Percentiles rank a stretch among this genome's conserved stretches.
These are phyloP conservation scores for Nemania abortiva DNA, from an alignment of 2,329 filamentous ascomycete genomes.

Conservation along the genomic window DNA sequence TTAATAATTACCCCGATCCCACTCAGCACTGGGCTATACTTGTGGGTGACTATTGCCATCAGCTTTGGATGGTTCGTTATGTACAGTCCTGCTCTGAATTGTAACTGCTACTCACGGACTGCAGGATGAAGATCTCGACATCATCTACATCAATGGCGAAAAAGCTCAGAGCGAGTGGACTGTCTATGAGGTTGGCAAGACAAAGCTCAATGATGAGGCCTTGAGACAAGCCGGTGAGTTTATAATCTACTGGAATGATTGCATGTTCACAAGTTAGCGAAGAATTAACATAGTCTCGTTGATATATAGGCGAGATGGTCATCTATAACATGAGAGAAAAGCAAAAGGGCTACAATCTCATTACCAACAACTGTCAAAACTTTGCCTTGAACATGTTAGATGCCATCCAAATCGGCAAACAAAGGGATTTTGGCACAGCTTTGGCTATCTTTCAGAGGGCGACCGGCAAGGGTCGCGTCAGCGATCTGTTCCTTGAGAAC, in stretches of 20 bases:
- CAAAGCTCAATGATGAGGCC: slow-evolving; percentile 39
- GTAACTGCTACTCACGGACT: slow-evolving; percentile 26
- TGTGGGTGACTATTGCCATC: slow-evolving; percentile 41
- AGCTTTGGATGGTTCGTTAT: slow-evolving; percentile 42
- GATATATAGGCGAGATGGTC: slow-evolving; percentile 38
- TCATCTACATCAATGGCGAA: slow-evolving; percentile 40
- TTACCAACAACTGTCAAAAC: slow-evolving; percentile 42
- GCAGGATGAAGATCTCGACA: slow-evolving; percentile 40
- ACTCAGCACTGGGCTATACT: slow-evolving; percentile 42
- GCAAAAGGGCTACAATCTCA: slow-evolving; percentile 41
- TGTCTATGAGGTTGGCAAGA: slow-evolving; percentile 39
- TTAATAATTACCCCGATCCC: slow-evolving; percentile 40
- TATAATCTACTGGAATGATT: not conserved
- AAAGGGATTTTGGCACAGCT: slow-evolving; percentile 38
- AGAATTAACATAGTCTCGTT: slow-evolving; percentile 20
- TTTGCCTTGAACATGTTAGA: slow-evolving; percentile 41
- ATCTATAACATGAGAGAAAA: slow-evolving; percentile 42
- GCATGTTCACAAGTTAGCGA: not conserved
- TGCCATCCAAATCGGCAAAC: slow-evolving; percentile 39
- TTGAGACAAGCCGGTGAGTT: slow-evolving; percentile 40
- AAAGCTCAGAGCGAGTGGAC: slow-evolving; percentile 35
- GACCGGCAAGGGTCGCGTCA: slow-evolving; percentile 37
- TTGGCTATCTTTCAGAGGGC: slow-evolving; percentile 39
- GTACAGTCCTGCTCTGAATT: not conserved
- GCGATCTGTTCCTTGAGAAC: slow-evolving; percentile 36